Evolutionary conservation across 2,329 filamentous ascomycete genomes (phyloP).

Genomic region (Geosmithia morbida): DNA sequence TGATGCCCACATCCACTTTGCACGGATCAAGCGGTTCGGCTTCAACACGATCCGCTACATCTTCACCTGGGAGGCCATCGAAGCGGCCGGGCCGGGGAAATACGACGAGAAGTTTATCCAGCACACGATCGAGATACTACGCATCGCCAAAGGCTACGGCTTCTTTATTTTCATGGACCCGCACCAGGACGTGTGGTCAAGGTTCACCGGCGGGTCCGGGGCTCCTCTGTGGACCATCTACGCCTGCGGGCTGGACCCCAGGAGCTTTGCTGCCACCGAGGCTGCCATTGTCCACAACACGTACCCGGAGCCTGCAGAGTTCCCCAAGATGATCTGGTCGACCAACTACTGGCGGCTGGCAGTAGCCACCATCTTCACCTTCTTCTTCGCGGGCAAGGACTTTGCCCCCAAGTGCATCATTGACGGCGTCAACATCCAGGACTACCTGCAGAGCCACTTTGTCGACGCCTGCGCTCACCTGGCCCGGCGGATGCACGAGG

Average conservation of each 20-base stretch:
- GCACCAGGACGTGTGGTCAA: slow-evolving; percentile 97
- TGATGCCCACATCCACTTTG: slow-evolving; percentile 77
- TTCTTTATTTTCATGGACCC: slow-evolving; percentile 99
- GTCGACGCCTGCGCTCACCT: slow-evolving; percentile 67
- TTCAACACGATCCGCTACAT: slow-evolving; percentile 96
- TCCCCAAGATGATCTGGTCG: slow-evolving; percentile 99
- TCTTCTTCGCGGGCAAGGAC: slow-evolving; percentile 82
- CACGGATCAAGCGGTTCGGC: slow-evolving; percentile 71
- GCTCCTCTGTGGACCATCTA: slow-evolving; percentile 97
- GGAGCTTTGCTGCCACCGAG: slow-evolving; percentile 72
- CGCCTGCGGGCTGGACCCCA: slow-evolving; percentile 80
- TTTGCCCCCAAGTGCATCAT: slow-evolving; percentile 96
- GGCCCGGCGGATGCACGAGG: slow-evolving; percentile 73
- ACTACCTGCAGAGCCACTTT: slow-evolving; percentile 83
- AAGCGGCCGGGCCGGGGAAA: slow-evolving; percentile 74
- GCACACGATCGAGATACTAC: slow-evolving; percentile 74
- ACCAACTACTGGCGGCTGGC: slow-evolving; percentile 89
- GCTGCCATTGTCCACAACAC: slow-evolving; percentile 93
- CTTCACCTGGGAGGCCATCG: slow-evolving; percentile 98
- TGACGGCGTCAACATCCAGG: slow-evolving; percentile 88
- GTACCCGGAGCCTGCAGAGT: slow-evolving; percentile 69
- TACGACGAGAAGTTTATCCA: slow-evolving; percentile 93
- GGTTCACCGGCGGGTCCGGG: slow-evolving; percentile 85
- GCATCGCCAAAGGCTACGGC: slow-evolving; percentile 74
- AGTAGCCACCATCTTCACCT: slow-evolving; percentile 79